Conservation (phyloP, 306 rosid species). For the Fagus crenata region DNA sequence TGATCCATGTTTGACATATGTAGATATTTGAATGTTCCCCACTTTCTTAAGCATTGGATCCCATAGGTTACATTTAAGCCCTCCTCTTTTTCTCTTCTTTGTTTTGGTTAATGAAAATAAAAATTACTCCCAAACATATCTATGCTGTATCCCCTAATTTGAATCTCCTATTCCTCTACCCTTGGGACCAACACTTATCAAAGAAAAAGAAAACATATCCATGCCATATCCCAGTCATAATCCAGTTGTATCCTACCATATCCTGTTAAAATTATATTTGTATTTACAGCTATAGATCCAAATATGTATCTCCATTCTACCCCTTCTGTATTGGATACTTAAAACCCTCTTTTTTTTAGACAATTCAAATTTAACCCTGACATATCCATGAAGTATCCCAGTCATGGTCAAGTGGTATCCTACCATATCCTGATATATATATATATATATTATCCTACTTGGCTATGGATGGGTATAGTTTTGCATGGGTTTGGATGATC, state of each 20-base stretch:
- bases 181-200: too few species aligned
- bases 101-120: not conserved
- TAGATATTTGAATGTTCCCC: not conserved
- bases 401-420: too few species aligned
- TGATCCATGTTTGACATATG: not conserved
- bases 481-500: too few species aligned
- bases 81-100: not conserved
- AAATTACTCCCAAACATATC: not conserved
- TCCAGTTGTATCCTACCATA: not conserved
- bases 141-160: not conserved
- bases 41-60: not conserved
- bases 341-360: not conserved
- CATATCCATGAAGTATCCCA: too few species aligned
- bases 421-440: too few species aligned
- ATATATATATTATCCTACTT: too few species aligned
- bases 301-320: not conserved
- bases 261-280: not conserved
- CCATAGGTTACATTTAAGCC: not conserved
- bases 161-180: too few species aligned
- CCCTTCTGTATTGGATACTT: not conserved
- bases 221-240: not conserved
- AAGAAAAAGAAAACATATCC: not conserved
- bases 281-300: not conserved
- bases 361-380: too few species aligned
- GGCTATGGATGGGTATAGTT: too few species aligned